phyloP scores from a whole-genome alignment of 108 stramenopile genomes.

The Cyclotella baltica region DNA sequence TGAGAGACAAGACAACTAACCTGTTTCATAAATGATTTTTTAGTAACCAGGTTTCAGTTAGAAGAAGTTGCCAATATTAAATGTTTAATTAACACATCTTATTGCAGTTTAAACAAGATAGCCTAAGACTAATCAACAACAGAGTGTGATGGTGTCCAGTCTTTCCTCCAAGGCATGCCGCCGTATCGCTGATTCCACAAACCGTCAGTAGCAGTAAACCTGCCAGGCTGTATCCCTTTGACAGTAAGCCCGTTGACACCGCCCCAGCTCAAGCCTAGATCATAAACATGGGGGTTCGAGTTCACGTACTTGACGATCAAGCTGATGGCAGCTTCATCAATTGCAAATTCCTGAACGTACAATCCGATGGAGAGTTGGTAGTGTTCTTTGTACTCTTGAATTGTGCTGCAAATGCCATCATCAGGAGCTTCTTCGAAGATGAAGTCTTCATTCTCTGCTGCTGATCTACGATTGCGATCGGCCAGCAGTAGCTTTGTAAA shows the following conservation, averaged over 20 bases:
- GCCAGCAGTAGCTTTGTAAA: conserved; percentile 41
- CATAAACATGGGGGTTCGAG: conserved; percentile 65
- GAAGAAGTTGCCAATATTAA: no score
- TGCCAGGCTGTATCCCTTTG: conserved; percentile 78
- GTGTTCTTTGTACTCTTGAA: conserved; percentile 77
- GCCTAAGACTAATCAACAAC: neutral
- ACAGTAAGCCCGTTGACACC: conserved; percentile 88
- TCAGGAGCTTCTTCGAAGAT: conserved; percentile 33
- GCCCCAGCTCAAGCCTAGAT: conserved; percentile 86
- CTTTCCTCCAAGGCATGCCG: conserved; percentile 53
- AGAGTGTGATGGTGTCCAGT: conserved; percentile 23
- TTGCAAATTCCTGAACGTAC: conserved; percentile 88
- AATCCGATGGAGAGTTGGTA: conserved; percentile 78
- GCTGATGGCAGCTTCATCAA: conserved; percentile 78
- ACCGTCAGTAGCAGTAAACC: conserved; percentile 85
- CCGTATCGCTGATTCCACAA: conserved; percentile 76
- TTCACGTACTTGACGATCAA: conserved; percentile 77
- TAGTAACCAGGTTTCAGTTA: no score
- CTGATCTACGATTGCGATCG: conserved; percentile 36
- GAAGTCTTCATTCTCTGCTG: conserved; percentile 30
- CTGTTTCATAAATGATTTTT: no score
- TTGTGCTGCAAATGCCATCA: conserved; percentile 49
- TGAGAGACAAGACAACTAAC: no score
- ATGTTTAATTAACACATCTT: no score
- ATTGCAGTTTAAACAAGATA: no score